Conservation (phyloP, 106 monocot species). For the Acorus gramineus region DNA sequence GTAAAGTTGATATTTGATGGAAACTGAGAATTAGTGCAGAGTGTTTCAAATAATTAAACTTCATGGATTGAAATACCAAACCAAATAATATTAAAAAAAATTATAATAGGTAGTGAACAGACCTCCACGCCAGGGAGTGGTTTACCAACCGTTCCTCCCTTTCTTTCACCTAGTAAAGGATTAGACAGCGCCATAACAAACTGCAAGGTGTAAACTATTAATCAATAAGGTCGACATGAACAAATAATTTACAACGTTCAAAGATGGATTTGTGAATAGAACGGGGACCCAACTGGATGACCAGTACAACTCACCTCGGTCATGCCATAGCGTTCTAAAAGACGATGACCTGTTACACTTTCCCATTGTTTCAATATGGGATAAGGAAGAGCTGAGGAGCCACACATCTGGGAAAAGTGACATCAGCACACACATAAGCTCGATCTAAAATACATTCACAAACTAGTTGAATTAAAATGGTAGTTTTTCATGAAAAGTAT, state of each 20-base stretch:
- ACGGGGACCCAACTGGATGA: not conserved
- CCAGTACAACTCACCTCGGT: slow-evolving; percentile 58
- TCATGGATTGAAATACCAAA: not conserved
- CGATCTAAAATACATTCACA: too few species aligned
- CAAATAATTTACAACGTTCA: not conserved
- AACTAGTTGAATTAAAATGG: too few species aligned
- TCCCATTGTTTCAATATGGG: slow-evolving; percentile 96
- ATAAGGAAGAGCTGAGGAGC: slow-evolving; percentile 95
- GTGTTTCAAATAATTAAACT: not conserved
- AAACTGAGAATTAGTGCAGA: too few species aligned
- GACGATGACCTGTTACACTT: slow-evolving; percentile 72
- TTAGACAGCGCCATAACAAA: slow-evolving; percentile 97
- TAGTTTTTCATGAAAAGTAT: too few species aligned
- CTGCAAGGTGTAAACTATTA: slow-evolving; percentile 30
- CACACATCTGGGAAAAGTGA: slow-evolving; percentile 66
- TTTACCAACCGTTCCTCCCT: slow-evolving; percentile 87
- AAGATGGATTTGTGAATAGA: not conserved
- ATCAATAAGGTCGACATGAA: not conserved
- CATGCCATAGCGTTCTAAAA: slow-evolving; percentile 99
- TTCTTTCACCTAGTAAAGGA: slow-evolving; percentile 73
- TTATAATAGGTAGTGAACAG: not conserved
- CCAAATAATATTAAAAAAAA: not conserved
- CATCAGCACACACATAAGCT: too few species aligned
- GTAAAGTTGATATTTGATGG: too few species aligned
- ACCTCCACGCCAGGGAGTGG: slow-evolving; percentile 89